These are phyloP conservation scores for Russula compacta DNA, from an alignment of 768 basidiomycete species.

Conservation along the genomic window DNA sequence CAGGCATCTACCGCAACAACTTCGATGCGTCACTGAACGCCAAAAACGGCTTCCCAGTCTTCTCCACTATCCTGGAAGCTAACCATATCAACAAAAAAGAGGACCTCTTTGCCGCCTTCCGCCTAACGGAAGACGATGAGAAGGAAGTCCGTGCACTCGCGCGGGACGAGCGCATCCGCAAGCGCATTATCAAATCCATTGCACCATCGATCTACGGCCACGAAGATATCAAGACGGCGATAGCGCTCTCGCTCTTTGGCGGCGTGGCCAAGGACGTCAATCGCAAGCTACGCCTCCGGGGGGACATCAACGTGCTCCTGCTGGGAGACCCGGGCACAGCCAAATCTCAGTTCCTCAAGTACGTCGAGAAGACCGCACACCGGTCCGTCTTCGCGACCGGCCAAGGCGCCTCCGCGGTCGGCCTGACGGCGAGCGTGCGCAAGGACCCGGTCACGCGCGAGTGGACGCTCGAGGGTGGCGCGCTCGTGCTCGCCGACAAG, in stretches of 20 bases:
- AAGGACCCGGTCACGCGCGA: conserved; percentile 96
- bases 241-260: conserved; percentile 91
- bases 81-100: conserved; percentile 99
- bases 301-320: conserved; percentile 94
- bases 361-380: conserved; percentile 97
- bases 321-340: conserved; percentile 98
- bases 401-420: conserved; percentile 96
- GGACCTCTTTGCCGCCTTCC: conserved; percentile 96
- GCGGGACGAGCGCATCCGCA: conserved; percentile 89
- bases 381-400: conserved; percentile 97
- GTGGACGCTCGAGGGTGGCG: conserved; percentile 98
- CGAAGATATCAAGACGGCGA: conserved; percentile 96
- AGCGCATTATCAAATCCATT: conserved; percentile 96
- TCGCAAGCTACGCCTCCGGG: conserved; percentile 90
- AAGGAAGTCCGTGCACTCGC: conserved; percentile 81
- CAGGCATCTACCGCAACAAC: conserved; percentile 97
- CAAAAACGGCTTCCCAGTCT: conserved; percentile 99
- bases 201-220: conserved; percentile 99
- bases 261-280: conserved; percentile 95
- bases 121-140: conserved; percentile 95
- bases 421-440: conserved; percentile 97
- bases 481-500: conserved; percentile 96
- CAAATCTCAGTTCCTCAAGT: conserved; percentile 98
- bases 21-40: conserved; percentile 97
- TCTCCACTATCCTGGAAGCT: conserved; percentile 95